Base-by-base conservation (phyloP, 805 yeast genomes). In the Candida insectorum region DNA sequence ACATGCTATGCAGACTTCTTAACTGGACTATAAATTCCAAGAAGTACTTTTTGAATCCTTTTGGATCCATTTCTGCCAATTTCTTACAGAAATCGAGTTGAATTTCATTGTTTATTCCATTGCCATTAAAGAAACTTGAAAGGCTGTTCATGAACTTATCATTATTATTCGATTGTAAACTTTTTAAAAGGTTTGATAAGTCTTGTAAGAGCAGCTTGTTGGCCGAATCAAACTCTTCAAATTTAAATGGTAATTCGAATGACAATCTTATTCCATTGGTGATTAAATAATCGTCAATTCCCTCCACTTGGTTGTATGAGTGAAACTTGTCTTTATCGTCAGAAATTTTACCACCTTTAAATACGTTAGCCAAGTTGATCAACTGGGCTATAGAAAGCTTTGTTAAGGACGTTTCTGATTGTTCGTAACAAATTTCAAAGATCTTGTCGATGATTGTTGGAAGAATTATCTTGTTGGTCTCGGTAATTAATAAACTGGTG, bases 181-280 rank as follows among this genome's bases (percentile, higher is more conserved):
- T 70, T 45, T 77, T 82, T 52, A 89, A 73, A 15, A 87, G 61
- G 27, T 76, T 65, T 1, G 93, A 77, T 10, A 85, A 65, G 50
- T 91, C 98, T 44, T 78, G 75, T 2, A 87, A 80, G 24, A 85
- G 70, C 39, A 80, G 70, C 49, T 91, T 72, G 44, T 74, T 76
- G 55, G 88, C 96, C 43, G 77, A 76, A 49, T 81, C 76, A 47
- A 81, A 79, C 23, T 69, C 72, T 20, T 73, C 72, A 22, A 79
- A 73, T 45, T 82, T 79, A 54, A 85, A 80, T n/a, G 95, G 86
- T 30, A 87, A 64, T 54, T 86, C 89, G 63, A 87, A 84, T 22
- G 81, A 69, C 34, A 85, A 61, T 31, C 81, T 73, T 3, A 88
- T 72, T 17, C 78, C 68, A 44, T 79, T 81, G 31, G 79, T 77